Base-by-base conservation (phyloP, 371 early-diverging fungal genomes). In the Mucor saturninus region DNA sequence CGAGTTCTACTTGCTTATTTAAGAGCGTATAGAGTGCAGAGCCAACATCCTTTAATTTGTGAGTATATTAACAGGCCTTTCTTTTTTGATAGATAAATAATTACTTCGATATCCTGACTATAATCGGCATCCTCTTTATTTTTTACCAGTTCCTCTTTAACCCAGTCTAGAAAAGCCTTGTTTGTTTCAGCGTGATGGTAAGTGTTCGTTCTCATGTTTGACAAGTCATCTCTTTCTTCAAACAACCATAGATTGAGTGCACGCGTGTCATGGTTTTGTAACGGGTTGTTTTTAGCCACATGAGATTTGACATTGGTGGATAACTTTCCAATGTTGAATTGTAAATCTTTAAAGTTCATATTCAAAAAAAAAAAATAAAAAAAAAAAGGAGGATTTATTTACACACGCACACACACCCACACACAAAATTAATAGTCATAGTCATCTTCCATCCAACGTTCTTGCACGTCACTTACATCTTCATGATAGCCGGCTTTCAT, bases 391-490 rank as follows among this genome's bases (percentile, higher is more conserved):
- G 42, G 37, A 40, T 40, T 28, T 42, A 42, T 55, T 55, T 55
- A 55, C 39, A 39, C n/a, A 38, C 54, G 38, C 54, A 54, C 14
- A 14, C 52, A 32, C 11, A 26, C 54, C n/a, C 4, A 55, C n/a
- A 42, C 4, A 55, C 30, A 52, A 51, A 51, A 6, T 50, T 50
- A 50, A 50, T 30, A 50, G 10, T 53, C 6, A 21, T 52, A 38
- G 32, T 64, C 65, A 26, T 65, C 35, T 6, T 81, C 81, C 49
- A 88, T 71, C 80, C 85, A 89, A 43, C 79, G 65, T 56, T 87
- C 89, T 61, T 89, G 89, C 1, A 88, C 82, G 61, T 89, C 89
- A 46, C 80, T 76, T 7, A 89, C 80, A 51, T 82, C 81, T 45
- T 80, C 72, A 45, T 72, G 71, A 35, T 79, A 82, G 9, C 83